Evolutionary conservation across 139 green algal genomes (phyloP), one percentile per base, ranked within the genome.

Genomic region (Pseudopediastrum boryanum): DNA sequence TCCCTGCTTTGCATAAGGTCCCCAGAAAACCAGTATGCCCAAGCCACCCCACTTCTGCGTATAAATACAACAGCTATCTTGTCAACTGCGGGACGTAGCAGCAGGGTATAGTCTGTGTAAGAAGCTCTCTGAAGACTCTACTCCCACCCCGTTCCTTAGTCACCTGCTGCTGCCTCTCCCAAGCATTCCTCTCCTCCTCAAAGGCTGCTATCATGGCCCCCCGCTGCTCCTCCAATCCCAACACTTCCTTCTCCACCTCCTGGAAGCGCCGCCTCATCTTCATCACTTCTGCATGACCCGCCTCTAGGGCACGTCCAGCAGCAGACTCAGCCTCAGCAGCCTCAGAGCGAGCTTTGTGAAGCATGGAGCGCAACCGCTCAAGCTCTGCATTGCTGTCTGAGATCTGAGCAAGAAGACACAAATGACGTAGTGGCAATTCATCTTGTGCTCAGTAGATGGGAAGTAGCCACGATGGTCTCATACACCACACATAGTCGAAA

Each of bases 261-360:
- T 81, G 62, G 27, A 42, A 74, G 5, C 63, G 62, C 43, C 61
- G 65, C 43, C 74, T 62, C 38, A 81, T 35, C 61, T 74, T 74
- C 74, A 81, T 81, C 39, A 78, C 71, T 48, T 81, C 74, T 31
- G 74, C 74, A 50, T 81, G 74, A 21, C 74, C 74, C 46, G 74
- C 63, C 64, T 81, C 74, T 35, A 81, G 74, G 39, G 74, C 74
- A 35, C 73, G 74, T 63, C 73, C 62, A 41, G 74, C 74, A 64
- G 74, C 74, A 36, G 61, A 44, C 62, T 74, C 74, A 8, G 74
- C 74, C 62, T 81, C 62, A 23, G 62, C 61, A 27, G 74, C 61
- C 27, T 81, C 74, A 42, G 61, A 62, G 6, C 73, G 61, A 16
- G 74, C 74, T 35, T 62, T 25, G 4, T n/a, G 12, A 25, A 21